These are phyloP conservation scores for Cyberlindnera mississippiensis DNA, from an alignment of 805 yeast species.

Conservation along the genomic window DNA sequence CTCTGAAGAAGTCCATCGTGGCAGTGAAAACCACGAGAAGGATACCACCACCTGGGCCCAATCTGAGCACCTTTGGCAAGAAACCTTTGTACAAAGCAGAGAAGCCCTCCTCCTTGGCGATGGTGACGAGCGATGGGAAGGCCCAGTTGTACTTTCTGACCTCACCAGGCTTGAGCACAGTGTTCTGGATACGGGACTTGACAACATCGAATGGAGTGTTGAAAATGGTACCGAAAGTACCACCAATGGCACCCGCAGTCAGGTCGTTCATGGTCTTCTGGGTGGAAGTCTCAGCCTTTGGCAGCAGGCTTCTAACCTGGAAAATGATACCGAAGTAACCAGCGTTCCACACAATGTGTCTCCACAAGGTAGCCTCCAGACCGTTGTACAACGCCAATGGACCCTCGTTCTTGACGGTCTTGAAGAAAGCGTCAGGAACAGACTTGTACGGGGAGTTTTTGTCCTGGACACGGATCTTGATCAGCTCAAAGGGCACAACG, in stretches of 20 bases:
- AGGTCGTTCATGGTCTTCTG: conserved; percentile 84
- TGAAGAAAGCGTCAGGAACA: conserved; percentile 74
- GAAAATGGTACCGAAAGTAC: conserved; percentile 90
- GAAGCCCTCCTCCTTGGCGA: conserved; percentile 89
- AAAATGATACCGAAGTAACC: conserved; percentile 95
- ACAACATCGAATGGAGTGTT: conserved; percentile 98
- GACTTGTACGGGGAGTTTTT: conserved; percentile 76
- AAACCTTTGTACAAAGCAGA: conserved; percentile 92
- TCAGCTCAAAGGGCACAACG: conserved; percentile 95
- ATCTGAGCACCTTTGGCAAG: conserved; percentile 92
- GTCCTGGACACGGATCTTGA: conserved; percentile 94
- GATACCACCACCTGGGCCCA: conserved; percentile 99
- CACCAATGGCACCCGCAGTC: conserved; percentile 93
- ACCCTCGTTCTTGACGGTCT: conserved; percentile 75
- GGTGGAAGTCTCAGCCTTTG: conserved; percentile 64
- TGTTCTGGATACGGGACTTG: conserved; percentile 89
- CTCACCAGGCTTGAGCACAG: conserved; percentile 63
- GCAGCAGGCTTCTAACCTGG: conserved; percentile 78
- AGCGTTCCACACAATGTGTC: conserved; percentile 96
- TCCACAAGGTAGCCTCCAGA: conserved; percentile 94
- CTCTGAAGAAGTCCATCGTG: conserved; percentile 89
- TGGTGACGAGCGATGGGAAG: conserved; percentile 66
- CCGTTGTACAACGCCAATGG: conserved; percentile 85
- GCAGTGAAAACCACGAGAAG: conserved; percentile 93
- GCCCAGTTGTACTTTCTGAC: conserved; percentile 92